Evolutionary conservation across 192 early-diverging fungal species (phyloP).

Genomic region (Dimargaris xerosporica): DNA sequence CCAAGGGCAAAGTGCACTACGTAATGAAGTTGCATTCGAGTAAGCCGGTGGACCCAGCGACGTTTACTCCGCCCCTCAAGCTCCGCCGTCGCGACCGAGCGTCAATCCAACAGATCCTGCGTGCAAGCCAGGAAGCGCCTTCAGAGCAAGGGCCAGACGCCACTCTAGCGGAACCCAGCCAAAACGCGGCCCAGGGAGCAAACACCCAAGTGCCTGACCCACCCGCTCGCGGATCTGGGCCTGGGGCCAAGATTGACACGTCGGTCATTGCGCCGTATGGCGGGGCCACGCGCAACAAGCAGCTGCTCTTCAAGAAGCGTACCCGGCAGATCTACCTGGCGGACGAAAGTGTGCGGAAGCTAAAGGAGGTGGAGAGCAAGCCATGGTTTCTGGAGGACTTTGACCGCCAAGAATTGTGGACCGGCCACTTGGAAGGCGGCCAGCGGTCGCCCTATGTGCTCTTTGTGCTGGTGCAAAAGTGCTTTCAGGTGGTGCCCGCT

Average conservation of each 20-base stretch:
- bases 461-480: conserved; percentile 58
- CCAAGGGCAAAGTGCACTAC: conserved; percentile 32
- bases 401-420: conserved; percentile 46
- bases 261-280: conserved; percentile 37
- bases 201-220: background rate
- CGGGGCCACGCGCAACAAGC: conserved; percentile 56
- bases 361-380: conserved; percentile 55
- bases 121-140: conserved; percentile 26
- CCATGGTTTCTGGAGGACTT: conserved; percentile 70
- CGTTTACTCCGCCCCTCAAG: conserved; percentile 39
- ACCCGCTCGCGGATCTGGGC: background rate
- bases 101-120: conserved; percentile 24
- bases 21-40: conserved; percentile 48
- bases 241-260: conserved; percentile 23
- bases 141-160: conserved; percentile 9
- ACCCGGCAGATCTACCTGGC: conserved; percentile 67
- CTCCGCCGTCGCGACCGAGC: conserved; percentile 23
- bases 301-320: conserved; percentile 64
- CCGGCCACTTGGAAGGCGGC: conserved; percentile 51
- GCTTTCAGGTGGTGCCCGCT: conserved; percentile 58
- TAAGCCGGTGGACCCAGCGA: conserved; percentile 31
- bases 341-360: conserved; percentile 49
- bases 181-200: conserved; percentile 14
- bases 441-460: conserved; percentile 52
- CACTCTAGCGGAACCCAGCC: too few relatives aligned